Percentiles rank a stretch among this genome's conserved stretches.
phyloP scores from a whole-genome alignment of 768 basidiomycete species.

The Solioccasus polychromus region DNA sequence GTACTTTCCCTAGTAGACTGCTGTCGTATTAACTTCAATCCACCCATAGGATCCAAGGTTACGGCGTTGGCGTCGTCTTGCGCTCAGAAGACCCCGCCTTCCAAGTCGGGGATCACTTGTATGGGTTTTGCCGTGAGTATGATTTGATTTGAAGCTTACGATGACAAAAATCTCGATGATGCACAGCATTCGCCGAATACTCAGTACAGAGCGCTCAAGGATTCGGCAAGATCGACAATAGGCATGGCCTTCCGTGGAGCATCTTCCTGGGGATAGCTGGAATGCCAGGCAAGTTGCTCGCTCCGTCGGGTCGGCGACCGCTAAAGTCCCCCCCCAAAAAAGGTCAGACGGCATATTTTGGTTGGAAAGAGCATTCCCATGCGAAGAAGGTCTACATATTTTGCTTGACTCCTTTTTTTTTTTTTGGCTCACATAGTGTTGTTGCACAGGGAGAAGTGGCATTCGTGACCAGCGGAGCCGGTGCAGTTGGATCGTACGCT shows the following conservation, averaged over 20 bases:
- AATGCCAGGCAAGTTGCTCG: conserved; percentile 16
- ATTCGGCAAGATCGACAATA: conserved; percentile 21
- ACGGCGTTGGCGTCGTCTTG: no score
- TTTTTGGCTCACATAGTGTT: not conserved
- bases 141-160: no score
- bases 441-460: conserved; percentile 44
- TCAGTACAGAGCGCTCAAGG: not conserved
- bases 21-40: no score
- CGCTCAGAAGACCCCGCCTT: no score
- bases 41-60: no score
- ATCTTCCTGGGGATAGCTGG: conserved; percentile 29
- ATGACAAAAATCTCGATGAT: no score
- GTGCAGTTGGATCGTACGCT: conserved; percentile 59
- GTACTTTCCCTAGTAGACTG: no score
- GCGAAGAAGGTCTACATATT: conserved; percentile 28
- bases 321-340: not conserved
- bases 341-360: conserved; percentile 23
- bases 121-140: no score
- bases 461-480: conserved; percentile 45
- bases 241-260: conserved; percentile 29
- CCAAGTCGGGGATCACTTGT: no score
- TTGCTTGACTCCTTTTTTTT: not conserved
- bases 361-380: conserved; percentile 16
- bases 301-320: conserved; percentile 4
- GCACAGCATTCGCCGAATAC: no score